Base-by-base conservation (phyloP, 108 stramenopile genomes). In the Pelagomonas calceolata region DNA sequence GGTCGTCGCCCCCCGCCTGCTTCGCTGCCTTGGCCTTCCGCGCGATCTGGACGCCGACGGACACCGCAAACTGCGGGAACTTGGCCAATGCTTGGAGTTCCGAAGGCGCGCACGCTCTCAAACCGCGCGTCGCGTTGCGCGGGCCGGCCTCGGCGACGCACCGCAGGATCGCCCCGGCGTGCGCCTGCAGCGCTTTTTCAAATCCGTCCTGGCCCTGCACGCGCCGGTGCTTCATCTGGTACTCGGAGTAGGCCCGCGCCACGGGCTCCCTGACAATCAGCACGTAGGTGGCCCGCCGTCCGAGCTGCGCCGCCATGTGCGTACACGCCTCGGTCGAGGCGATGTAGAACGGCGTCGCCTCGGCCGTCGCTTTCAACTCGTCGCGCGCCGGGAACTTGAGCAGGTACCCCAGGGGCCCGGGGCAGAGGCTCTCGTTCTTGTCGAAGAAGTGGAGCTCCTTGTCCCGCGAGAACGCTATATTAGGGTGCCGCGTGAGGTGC, bases 371-470 rank as follows among this genome's bases (percentile, higher is more conserved):
- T 12, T 5, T 12, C 9, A 12, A 5, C 9, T 5, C 39, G 5
- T 12, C 9, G 9, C 5, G 5, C 39, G 39, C 9, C 39, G 39
- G 39, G 39, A 10, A 43, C 21, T 26, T 17, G 51, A 60, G 51
- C 31, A 70, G 32, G 33, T 46, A 34, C 33, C 21, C 32, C 30
- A 34, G 30, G 31, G 44, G 33, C 32, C 33, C 34, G 51, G 0
- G 36, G 30, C 51, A 51, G 10, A 18, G 43, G 4, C 21, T 63
- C 45, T 30, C 30, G 45, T 66, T 46, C 36, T 65, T 66, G 77
- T 82, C 82, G 45, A 82, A 82, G 68, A 73, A 80, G 46, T 82
- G 82, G 4, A 81, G 36, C 67, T 82, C 82, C 66, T 82, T 82
- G 30, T 51, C 39, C 14, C 0, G 26, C 26, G 78, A 33, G 75